Conservation (phyloP, 257 asterid species). For the Solanum medicagineum region DNA sequence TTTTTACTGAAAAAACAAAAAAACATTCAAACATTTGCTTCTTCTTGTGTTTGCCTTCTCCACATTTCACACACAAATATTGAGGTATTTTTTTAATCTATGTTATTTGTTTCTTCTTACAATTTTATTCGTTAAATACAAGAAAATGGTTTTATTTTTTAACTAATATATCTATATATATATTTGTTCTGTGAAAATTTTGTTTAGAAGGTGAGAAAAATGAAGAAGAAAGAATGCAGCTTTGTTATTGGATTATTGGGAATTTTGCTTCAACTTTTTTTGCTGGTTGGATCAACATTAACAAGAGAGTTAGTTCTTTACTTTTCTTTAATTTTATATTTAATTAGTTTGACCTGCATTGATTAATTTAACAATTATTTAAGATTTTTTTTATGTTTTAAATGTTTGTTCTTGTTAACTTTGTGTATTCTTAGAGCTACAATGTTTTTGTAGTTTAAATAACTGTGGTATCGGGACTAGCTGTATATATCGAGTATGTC, state of each 20-base stretch:
- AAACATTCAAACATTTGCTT: background rate
- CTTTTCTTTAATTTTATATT: background rate
- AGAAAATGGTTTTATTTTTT: background rate
- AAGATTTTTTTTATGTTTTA: background rate
- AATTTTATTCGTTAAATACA: background rate
- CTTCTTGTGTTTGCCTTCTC: background rate
- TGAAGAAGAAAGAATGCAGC: conserved; percentile 13
- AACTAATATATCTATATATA: background rate
- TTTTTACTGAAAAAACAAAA: too few species aligned
- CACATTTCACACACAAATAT: background rate
- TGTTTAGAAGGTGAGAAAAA: conserved; percentile 12
- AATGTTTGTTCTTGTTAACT: background rate
- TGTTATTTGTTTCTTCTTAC: background rate
- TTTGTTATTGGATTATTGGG: conserved; percentile 8
- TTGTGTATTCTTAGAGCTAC: background rate
- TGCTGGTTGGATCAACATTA: conserved; percentile 22
- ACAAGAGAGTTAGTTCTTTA: conserved; percentile 25
- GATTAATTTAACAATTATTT: background rate
- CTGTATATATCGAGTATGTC: background rate
- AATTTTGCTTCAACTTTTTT: conserved; percentile 18
- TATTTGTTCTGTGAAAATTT: background rate
- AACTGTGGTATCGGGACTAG: background rate
- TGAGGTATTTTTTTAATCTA: background rate
- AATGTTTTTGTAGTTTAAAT: background rate
- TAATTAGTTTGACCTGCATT: background rate